Base-by-base conservation (phyloP, 176 grass and related monocot genomes). In the Aechmea fasciata region DNA sequence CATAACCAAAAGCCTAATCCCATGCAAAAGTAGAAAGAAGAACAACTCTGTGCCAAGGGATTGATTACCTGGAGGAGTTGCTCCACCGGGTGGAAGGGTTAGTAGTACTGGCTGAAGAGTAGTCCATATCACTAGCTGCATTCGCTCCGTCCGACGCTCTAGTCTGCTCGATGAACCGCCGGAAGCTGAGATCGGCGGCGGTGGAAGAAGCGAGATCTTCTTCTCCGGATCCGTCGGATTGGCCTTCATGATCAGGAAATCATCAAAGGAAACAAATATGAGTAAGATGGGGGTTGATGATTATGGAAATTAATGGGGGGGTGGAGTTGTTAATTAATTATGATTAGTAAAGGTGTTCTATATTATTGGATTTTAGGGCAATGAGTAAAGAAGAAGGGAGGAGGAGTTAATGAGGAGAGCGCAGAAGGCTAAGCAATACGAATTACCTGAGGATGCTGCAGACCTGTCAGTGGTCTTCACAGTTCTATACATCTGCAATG, bases 401-500 rank as follows among this genome's bases (percentile, higher is more conserved):
- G 13, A 26, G 41, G 24, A 10, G 41, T 57, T 18, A 64, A 52
- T 18, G 49, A 33, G 13, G 55, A n/a, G 11, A 4, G 18, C 6
- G 18, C 41, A 19, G 61, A 52, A 75, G 73, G 41, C 55, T 66
- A 65, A 65, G 47, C 57, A 63, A 64, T 15, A 55, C 59, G 59
- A 55, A 22, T 66, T 76, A 76, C 73, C 73, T 24, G 73, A 76
- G 50, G 64, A 76, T 19, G 63, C 64, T 67, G 73, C 64, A 76
- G 73, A 26, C 47, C 48, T 76, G 73, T 76, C 73, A 67, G 73
- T 76, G 64, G 73, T 66, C 18, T 76, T 76, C 65, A 76, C 64
- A 67, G 73, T 76, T 57, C 73, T 76, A 67, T 76, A 76, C 73
- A 76, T 76, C 73, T 76, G 64, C 28, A 67, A 22, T 17, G 50